Conservation (phyloP, 768 basidiomycete species). For the Boletus patriciae region DNA sequence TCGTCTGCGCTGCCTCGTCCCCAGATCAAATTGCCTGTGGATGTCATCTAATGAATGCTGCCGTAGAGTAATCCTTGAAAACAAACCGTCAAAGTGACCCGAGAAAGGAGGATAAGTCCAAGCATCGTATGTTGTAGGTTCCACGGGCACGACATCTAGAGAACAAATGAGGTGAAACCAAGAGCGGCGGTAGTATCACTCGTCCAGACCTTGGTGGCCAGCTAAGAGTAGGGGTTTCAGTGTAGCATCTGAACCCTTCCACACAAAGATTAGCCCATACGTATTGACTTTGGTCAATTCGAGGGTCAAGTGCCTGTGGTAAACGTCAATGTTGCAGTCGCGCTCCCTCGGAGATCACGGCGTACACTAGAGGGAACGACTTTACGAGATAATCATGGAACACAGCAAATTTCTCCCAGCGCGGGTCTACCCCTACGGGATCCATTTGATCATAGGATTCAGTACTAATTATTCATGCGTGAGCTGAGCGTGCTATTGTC, state of each 20-base stretch:
- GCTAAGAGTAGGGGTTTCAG: slow-evolving; percentile 58
- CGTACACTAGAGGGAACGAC: slow-evolving; percentile 64
- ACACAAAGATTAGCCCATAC: slow-evolving; percentile 58
- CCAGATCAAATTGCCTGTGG: slow-evolving; percentile 43
- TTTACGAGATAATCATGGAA: slow-evolving; percentile 56
- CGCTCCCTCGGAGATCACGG: background rate
- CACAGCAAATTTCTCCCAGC: slow-evolving; percentile 53
- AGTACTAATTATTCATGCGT: slow-evolving; percentile 37
- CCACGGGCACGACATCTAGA: slow-evolving; percentile 69
- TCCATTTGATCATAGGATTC: slow-evolving; percentile 52
- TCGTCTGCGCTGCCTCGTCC: slow-evolving; percentile 52
- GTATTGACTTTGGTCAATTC: slow-evolving; percentile 60
- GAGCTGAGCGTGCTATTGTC: background rate
- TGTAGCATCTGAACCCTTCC: slow-evolving; percentile 49
- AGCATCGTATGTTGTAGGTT: slow-evolving; percentile 49
- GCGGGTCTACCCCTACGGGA: slow-evolving; percentile 47
- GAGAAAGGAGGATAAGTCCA: slow-evolving; percentile 68
- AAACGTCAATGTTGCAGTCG: background rate
- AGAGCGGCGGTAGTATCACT: background rate
- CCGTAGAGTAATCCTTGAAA: background rate
- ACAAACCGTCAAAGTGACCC: slow-evolving; percentile 55
- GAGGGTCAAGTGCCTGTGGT: slow-evolving; percentile 47
- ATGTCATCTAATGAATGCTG: background rate
- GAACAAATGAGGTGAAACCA: background rate
- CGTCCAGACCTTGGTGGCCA: slow-evolving; percentile 50